Conservation (phyloP, 2,329 filamentous ascomycete species). For the Achaetomium macrosporum region DNA sequence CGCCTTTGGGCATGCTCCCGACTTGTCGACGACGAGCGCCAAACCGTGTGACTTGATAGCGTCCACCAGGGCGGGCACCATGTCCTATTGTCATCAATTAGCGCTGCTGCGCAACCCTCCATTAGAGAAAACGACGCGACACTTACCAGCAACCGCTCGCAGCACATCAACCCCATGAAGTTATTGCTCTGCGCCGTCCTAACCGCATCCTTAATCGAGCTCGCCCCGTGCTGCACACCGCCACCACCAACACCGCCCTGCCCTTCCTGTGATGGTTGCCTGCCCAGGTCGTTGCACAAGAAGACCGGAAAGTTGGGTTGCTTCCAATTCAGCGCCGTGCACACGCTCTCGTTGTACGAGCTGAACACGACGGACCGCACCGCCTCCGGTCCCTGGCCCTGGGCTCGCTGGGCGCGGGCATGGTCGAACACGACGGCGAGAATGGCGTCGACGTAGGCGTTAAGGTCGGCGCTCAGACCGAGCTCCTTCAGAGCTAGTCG, state of each 20-base stretch:
- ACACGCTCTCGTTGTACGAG: constrained; percentile 84
- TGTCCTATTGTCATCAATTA: constrained; percentile 53
- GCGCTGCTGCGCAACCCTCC: neutral
- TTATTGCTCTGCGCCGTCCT: constrained; percentile 93
- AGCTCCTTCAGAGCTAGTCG: constrained; percentile 45
- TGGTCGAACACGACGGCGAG: constrained; percentile 87
- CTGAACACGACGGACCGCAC: constrained; percentile 89
- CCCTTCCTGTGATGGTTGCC: constrained; percentile 29
- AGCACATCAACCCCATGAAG: constrained; percentile 95
- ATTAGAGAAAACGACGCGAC: neutral
- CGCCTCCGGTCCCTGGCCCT: constrained; percentile 61
- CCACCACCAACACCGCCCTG: constrained; percentile 14
- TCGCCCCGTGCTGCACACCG: constrained; percentile 54
- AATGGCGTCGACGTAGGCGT: constrained; percentile 77
- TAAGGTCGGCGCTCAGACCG: constrained; percentile 74
- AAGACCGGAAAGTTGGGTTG: constrained; percentile 97
- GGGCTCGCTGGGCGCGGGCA: constrained; percentile 61
- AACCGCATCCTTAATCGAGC: constrained; percentile 91
- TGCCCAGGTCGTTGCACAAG: constrained; percentile 84
- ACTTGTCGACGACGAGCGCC: constrained; percentile 84
- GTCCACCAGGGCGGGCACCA: constrained; percentile 86
- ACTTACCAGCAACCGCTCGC: constrained; percentile 75
- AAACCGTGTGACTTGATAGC: constrained; percentile 92
- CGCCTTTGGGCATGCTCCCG: constrained; percentile 44
- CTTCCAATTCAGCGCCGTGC: constrained; percentile 97